Evolutionary conservation across 768 basidiomycete genomes (phyloP).

Genomic region (Rubroboletus satanas): DNA sequence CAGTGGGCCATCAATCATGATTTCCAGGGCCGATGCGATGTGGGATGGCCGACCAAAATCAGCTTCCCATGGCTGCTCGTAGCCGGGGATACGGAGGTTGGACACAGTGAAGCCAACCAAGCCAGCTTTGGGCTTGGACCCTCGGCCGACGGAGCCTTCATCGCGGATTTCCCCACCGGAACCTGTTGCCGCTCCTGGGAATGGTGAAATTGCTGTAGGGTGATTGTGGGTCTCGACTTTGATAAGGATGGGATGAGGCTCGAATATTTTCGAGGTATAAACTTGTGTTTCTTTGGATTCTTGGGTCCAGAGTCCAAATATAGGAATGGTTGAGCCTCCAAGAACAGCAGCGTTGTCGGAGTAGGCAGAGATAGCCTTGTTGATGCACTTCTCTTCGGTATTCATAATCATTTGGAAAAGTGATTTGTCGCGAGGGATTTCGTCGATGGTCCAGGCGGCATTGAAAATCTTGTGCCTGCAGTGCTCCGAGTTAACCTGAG

Average conservation of each 20-base stretch:
- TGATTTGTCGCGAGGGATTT: constrained; percentile 54
- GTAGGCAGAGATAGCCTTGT: constrained; percentile 91
- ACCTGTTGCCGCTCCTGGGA: constrained; percentile 97
- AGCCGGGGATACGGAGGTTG: constrained; percentile 89
- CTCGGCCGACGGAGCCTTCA: constrained; percentile 92
- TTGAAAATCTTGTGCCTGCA: constrained; percentile 99
- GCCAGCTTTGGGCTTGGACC: constrained; percentile 95
- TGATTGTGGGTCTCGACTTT: constrained; percentile 99
- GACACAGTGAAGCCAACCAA: constrained; percentile 90
- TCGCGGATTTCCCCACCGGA: constrained; percentile 98
- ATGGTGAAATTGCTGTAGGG: constrained; percentile 97
- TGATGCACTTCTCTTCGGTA: constrained; percentile 73
- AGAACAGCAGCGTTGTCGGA: constrained; percentile 98
- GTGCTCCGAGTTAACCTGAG: constrained; percentile 99
- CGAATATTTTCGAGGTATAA: constrained; percentile 54
- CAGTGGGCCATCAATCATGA: constrained; percentile 95
- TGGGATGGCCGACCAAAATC: constrained; percentile 88
- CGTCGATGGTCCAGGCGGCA: constrained; percentile 91
- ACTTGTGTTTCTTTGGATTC: constrained; percentile 27
- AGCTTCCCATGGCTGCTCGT: constrained; percentile 92
- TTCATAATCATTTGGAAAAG: constrained; percentile 98
- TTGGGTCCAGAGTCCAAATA: constrained; percentile 58
- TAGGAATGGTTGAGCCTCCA: constrained; percentile 61
- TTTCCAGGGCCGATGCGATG: constrained; percentile 90
- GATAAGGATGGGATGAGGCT: constrained; percentile 84